These are phyloP conservation scores for Auriscalpium microsporum DNA, from an alignment of 768 basidiomycete species.

Conservation along the genomic window DNA sequence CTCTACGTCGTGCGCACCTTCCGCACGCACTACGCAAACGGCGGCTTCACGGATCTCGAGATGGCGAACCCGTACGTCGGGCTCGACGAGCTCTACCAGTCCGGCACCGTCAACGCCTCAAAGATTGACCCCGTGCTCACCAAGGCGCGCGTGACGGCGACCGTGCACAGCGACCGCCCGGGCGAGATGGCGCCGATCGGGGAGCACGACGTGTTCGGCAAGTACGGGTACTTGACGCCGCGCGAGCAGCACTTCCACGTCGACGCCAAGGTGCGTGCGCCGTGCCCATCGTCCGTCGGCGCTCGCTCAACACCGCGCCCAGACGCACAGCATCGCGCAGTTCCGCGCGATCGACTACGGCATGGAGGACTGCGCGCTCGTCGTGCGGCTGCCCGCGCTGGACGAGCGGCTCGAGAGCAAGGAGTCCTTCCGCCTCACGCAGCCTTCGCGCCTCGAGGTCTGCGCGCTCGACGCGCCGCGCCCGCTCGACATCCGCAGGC, in stretches of 20 bases:
- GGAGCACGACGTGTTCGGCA: conserved; percentile 13
- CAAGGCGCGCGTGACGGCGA: conserved; percentile 15
- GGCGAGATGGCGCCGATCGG: conserved; percentile 15
- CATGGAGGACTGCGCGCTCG: conserved; percentile 21
- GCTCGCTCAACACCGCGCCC: not conserved
- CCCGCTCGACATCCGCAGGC: conserved; percentile 13
- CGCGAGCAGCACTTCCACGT: conserved; percentile 18
- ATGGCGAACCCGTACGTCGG: conserved; percentile 18
- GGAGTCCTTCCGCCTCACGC: conserved; percentile 12
- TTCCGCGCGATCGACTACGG: conserved; percentile 22
- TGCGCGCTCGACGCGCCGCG: conserved; percentile 12
- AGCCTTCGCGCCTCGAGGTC: conserved; percentile 7
- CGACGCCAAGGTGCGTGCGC: conserved; percentile 6
- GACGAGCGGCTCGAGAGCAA: conserved; percentile 7
- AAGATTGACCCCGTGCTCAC: conserved; percentile 15
- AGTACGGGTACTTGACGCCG: conserved; percentile 15
- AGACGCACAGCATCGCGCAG: conserved; percentile 19
- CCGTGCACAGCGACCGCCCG: conserved; percentile 16
- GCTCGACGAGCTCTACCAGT: conserved; percentile 19
- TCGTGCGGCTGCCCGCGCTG: conserved; percentile 15
- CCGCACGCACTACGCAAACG: not conserved
- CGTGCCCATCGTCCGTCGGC: not conserved
- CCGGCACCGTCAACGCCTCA: conserved; percentile 13
- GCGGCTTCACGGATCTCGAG: conserved; percentile 6
- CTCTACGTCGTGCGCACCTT: conserved; percentile 11